These are phyloP conservation scores for Talaromyces piceae DNA, from an alignment of 2,329 filamentous ascomycete genomes.

Conservation along the genomic window DNA sequence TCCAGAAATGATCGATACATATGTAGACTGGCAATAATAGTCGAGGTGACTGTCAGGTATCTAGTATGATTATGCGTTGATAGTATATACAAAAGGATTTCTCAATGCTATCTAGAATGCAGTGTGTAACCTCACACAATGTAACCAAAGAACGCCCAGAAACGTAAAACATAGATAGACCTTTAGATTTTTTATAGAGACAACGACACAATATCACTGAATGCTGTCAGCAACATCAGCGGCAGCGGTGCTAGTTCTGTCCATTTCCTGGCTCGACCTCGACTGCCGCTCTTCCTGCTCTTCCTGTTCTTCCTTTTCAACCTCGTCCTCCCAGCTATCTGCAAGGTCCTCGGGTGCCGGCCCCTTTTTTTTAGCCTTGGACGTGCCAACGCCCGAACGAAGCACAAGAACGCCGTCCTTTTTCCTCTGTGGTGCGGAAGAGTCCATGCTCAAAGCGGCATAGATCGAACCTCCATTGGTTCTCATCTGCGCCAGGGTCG, in stretches of 20 bases:
- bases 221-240: neutral
- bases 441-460: slow-evolving; percentile 16
- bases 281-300: slow-evolving; percentile 14
- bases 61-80: no score
- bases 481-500: slow-evolving; percentile 9
- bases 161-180: neutral
- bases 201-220: neutral
- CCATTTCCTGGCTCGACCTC: slow-evolving; percentile 6
- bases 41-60: no score
- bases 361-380: slow-evolving; percentile 18
- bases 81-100: no score
- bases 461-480: slow-evolving; percentile 22
- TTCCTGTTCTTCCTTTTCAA: slow-evolving; percentile 38
- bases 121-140: no score
- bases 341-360: slow-evolving; percentile 22
- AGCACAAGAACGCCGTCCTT: slow-evolving; percentile 22
- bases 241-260: neutral
- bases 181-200: no score
- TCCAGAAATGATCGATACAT: no score
- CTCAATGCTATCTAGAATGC: no score
- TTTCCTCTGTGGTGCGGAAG: slow-evolving; percentile 18
- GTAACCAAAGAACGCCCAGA: neutral
- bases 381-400: slow-evolving; percentile 27
- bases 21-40: no score
- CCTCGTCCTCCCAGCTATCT: slow-evolving; percentile 42